Evolutionary conservation across 371 early-diverging fungal species (phyloP), one percentile per base, ranked within the genome.

Genomic region (Mucor saturninus): DNA sequence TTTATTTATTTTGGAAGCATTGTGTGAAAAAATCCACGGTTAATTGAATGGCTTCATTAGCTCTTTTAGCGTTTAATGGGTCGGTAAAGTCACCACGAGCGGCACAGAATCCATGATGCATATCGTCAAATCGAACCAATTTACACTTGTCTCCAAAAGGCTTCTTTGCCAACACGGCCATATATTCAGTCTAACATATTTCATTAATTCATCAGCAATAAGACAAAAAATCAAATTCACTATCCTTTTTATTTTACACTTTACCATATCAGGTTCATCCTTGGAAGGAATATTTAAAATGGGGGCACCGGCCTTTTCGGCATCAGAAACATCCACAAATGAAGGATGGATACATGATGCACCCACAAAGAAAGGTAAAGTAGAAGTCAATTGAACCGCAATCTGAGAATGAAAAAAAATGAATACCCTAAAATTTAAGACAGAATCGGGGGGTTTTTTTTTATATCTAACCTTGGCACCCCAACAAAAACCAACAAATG

Each of bases 91-190:
- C 83, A 43, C 86, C 87, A 60, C 91, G 82, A 46, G 89, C 80
- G 54, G 85, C 89, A 68, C 84, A 85, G 75, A 89, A 91, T 35
- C 90, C 92, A 51, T 91, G 92, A 62, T 48, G 72, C 78, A 85
- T 83, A 59, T 90, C 89, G 66, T 86, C 85, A 62, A 89, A 91
- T 45, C 86, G 81, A 48, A 79, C 71, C 58, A 81, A 71, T 45
- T 77, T 61, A 67, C 86, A 85, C 54, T 80, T 45, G n/a, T 57
- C 58, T 49, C 80, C 84, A 60, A 88, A 87, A 51, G 87, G 81
- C 70, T 88, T 88, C 61, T 73, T 74, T 52, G 65, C 66, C 28
- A 86, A 69, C 21, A 69, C 62, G 8, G 62, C 66, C 76, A 81
- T 80, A 66, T 76, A 86, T 35, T 73, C 75, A 30, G 81, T 77